These are phyloP conservation scores for Lachancea quebecensis DNA, from an alignment of 805 yeast species.

Conservation along the genomic window DNA sequence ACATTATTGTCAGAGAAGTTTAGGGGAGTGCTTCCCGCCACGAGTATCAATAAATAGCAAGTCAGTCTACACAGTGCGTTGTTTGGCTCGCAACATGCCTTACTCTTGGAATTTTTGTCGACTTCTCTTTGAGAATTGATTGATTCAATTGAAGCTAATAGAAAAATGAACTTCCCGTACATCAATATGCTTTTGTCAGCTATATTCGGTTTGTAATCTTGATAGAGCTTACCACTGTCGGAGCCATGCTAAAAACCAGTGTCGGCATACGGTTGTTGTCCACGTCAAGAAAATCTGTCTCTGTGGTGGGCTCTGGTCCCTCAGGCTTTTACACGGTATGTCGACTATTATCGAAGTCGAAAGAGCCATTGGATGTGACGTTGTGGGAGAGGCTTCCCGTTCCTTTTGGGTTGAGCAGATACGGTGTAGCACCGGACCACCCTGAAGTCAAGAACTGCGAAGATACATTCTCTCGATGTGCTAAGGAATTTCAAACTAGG, in stretches of 20 bases:
- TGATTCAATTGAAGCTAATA: no score
- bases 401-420: conserved; percentile 86
- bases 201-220: neutral
- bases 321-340: conserved; percentile 90
- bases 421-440: conserved; percentile 99
- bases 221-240: neutral
- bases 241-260: neutral
- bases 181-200: neutral
- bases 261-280: neutral
- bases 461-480: conserved; percentile 56
- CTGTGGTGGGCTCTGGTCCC: conserved; percentile 93
- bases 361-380: conserved; percentile 45
- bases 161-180: neutral
- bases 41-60: no score
- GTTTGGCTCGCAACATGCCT: no score
- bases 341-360: conserved; percentile 49
- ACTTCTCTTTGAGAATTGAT: no score
- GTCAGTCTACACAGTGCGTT: no score
- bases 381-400: conserved; percentile 80
- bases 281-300: conserved; percentile 34
- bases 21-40: no score
- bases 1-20: no score
- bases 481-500: conserved; percentile 14
- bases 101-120: no score
- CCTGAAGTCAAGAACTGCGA: conserved; percentile 87